Evolutionary conservation across 371 early-diverging fungal genomes (phyloP).

Genomic region (Mortierella sp.): DNA sequence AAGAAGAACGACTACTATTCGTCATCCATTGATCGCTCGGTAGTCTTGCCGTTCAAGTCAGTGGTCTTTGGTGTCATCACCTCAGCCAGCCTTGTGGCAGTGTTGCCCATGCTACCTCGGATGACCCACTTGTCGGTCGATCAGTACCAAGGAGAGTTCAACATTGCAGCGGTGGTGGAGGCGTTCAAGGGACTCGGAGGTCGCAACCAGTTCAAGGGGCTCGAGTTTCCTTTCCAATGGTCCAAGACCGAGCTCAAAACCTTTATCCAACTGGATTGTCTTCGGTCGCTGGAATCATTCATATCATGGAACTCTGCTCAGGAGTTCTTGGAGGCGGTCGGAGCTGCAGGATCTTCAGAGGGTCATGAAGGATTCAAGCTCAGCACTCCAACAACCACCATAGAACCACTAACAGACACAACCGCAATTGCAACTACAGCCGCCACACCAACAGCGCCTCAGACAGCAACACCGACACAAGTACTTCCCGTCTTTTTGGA

Average conservation of each 20-base stretch:
- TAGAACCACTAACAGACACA: not conserved
- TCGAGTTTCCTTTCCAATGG: not conserved
- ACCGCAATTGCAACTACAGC: not conserved
- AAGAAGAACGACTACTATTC: not conserved
- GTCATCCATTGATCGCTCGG: not conserved
- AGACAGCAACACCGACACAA: not conserved
- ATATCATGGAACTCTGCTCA: not conserved
- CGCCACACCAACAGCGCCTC: not conserved
- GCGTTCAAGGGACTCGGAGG: not conserved
- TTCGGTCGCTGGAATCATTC: not conserved
- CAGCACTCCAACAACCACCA: not conserved
- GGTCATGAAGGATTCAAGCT: not conserved
- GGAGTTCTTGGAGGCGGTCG: not conserved
- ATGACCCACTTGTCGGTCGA: not conserved
- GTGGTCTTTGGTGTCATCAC: not conserved
- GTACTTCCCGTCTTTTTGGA: not conserved
- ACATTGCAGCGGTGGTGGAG: not conserved
- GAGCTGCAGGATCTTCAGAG: not conserved
- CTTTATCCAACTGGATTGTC: not conserved
- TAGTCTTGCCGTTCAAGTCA: not conserved
- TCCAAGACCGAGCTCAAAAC: not conserved
- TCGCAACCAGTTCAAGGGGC: not conserved
- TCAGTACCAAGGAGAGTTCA: not conserved
- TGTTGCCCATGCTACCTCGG: not conserved
- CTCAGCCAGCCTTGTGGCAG: not conserved